Evolutionary conservation across 2,329 filamentous ascomycete genomes (phyloP).

Genomic region (Trichoderma lentiforme): DNA sequence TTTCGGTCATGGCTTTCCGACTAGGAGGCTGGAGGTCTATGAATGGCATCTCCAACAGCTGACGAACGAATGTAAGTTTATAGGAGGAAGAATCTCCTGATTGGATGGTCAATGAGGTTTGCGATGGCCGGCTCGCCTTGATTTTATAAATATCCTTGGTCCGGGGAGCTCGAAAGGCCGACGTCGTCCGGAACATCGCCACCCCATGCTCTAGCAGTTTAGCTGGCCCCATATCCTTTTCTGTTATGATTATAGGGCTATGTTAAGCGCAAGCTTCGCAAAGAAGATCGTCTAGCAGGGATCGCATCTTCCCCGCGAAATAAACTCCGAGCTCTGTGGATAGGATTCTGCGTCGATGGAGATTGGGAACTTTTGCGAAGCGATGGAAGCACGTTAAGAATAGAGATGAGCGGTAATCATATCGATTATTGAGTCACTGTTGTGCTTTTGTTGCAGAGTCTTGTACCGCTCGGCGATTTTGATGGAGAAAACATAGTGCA

Average conservation of each 20-base stretch:
- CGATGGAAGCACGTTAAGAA: background rate
- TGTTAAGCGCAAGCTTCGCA: background rate
- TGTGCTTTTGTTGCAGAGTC: background rate
- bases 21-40: background rate
- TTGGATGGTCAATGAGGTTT: background rate
- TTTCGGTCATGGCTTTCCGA: background rate
- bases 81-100: background rate
- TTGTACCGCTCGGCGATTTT: background rate
- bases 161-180: background rate
- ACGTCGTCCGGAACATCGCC: background rate
- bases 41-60: background rate
- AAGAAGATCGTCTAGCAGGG: background rate
- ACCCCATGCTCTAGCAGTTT: background rate
- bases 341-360: background rate
- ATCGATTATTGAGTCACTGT: background rate
- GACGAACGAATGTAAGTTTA: background rate
- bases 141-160: background rate
- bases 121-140: background rate
- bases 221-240: background rate
- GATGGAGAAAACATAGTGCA: background rate
- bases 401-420: background rate
- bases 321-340: background rate
- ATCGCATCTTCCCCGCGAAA: background rate
- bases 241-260: background rate
- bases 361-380: background rate